These are phyloP conservation scores for Ustilago hordei DNA, from an alignment of 1,284 basidiomycete genomes.

Conservation along the genomic window DNA sequence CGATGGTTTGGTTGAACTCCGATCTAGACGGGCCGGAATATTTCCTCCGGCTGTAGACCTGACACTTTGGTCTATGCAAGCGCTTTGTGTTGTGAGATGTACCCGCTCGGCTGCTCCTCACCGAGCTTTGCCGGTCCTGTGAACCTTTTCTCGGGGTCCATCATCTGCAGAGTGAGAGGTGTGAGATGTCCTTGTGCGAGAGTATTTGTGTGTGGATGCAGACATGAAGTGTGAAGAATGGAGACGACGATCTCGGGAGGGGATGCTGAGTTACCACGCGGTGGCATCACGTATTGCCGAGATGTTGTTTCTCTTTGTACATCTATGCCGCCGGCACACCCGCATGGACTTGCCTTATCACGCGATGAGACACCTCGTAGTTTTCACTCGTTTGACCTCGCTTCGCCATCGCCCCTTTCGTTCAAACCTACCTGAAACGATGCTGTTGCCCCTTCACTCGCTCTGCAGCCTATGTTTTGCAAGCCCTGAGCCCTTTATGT, in stretches of 20 bases:
- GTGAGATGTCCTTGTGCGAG: not conserved
- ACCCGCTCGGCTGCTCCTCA: not conserved
- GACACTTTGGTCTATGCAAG: not conserved
- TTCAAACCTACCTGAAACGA: not conserved
- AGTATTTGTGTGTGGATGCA: not conserved
- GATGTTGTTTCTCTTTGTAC: not conserved
- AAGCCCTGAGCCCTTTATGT: conserved; percentile 1
- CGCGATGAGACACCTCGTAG: conserved; percentile 1
- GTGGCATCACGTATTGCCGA: not conserved
- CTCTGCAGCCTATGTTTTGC: not conserved
- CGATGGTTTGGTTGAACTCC: not conserved
- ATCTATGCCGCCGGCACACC: conserved; percentile 8
- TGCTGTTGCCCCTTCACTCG: not conserved
- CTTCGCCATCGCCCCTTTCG: not conserved
- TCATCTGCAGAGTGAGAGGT: not conserved
- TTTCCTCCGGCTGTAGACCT: not conserved
- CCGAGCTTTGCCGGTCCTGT: conserved; percentile 7
- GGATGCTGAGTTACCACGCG: not conserved
- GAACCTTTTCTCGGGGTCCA: not conserved
- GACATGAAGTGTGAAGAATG: not conserved
- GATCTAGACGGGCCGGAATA: conserved; percentile 2
- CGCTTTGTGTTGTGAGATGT: not conserved
- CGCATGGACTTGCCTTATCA: conserved; percentile 7
- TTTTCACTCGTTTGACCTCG: conserved; percentile 3
- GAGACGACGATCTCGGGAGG: not conserved